Evolutionary conservation across 805 yeast genomes (phyloP), one percentile per base, ranked within the genome.

Genomic region (Cyberlindnera misumaiensis): DNA sequence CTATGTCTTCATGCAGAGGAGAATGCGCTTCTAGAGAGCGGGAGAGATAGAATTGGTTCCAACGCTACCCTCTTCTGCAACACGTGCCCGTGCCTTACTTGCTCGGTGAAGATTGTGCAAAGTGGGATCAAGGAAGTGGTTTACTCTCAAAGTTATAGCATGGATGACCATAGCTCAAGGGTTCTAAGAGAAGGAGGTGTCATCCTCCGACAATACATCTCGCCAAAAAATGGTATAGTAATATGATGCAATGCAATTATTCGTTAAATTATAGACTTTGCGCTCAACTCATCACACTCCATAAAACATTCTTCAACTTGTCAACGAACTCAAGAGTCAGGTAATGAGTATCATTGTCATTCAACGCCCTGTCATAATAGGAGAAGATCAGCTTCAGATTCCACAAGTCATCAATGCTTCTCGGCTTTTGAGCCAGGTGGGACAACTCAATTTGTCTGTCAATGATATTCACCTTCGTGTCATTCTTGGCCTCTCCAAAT

Each of bases 1-100:
- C 62, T 93, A 35, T 93, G 99, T 59, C 62, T 93, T 26, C 99
- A 93, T 59, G 98, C 97, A 0, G 99, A 93, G 58, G 99, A 93
- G 51, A 93, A 93, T 58, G 97, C 98, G 0, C 65, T 93, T 29
- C 60, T 93, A 36, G 98, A 93, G 58, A 86, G 96, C 7, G 98
- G 98, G 2, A 70, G 97, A 46, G 95, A 84, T 47, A 66, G 97
- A 40, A 73, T 86, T 10, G 84, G 84, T 0, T 62, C 61, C 10
- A 60, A 66, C 30, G 79, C 85, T 8, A 78, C 77, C 0, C 61
- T 88, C 41, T 93, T 93, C 58, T 93, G 98, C 63, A 93, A 93
- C 59, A 93, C 99, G 0, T 85, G 98, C 53, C 99, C 99, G 0
- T 93, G 99, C 57, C 66, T 93, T 42, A 93, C 98, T 0, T 93